phyloP scores from a whole-genome alignment of 1,284 basidiomycete species.

The Phylloporus gajari region DNA sequence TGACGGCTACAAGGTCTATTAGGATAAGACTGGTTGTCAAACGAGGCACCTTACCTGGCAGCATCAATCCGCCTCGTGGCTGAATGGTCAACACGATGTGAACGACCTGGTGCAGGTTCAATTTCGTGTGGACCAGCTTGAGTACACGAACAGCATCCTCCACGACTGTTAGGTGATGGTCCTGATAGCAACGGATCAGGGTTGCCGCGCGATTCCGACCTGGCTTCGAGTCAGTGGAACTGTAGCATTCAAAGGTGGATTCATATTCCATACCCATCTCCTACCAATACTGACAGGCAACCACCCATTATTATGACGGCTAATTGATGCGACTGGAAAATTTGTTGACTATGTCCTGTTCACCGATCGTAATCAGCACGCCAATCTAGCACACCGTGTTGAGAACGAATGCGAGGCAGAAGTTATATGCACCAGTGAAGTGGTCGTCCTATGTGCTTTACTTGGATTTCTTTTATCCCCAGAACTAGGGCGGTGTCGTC shows the following conservation, averaged over 20 bases:
- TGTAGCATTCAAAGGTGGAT: not conserved
- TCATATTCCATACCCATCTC: not conserved
- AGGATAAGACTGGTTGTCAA: not conserved
- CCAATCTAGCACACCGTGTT: not conserved
- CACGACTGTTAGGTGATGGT: not conserved
- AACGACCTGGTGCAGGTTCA: too few species aligned
- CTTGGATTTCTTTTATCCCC: not conserved
- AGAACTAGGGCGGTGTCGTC: not conserved
- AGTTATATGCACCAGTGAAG: not conserved
- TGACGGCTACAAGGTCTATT: not conserved
- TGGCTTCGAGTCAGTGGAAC: not conserved
- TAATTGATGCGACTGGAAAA: not conserved
- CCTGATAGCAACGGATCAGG: too few species aligned
- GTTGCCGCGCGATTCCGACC: not conserved
- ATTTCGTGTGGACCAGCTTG: not conserved
- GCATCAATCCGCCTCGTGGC: not conserved
- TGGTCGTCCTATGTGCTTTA: not conserved
- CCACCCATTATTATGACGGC: not conserved
- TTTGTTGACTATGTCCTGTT: not conserved
- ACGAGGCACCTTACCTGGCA: slow-evolving; percentile 11
- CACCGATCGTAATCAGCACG: not conserved
- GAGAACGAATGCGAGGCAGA: not conserved
- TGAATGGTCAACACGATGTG: not conserved
- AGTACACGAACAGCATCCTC: not conserved
- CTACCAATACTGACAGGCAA: not conserved